A percentile compares a stretch with the other conserved stretches of the same genome.
Evolutionary conservation across 345 rosid species (phyloP).

Genomic region (Hibiscus syriacus): DNA sequence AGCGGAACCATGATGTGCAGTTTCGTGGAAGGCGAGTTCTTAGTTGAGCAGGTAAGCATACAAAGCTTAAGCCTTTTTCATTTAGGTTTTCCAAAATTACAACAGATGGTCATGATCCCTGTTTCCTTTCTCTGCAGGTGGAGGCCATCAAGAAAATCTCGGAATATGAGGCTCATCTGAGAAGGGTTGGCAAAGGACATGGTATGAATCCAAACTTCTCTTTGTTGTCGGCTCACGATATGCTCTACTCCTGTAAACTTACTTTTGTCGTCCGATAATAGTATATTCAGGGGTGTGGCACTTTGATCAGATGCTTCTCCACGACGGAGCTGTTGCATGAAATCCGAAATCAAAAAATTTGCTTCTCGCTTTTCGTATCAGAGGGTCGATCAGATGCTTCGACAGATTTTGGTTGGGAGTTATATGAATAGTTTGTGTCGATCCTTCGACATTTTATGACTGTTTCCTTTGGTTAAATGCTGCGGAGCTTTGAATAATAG

Average conservation of each 20-base stretch:
- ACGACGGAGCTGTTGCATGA: constrained; percentile 28
- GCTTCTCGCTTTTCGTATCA: too few species aligned
- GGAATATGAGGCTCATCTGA: too few species aligned
- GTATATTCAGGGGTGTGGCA: too few species aligned
- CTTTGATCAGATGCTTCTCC: too few species aligned
- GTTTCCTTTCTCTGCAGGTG: too few species aligned
- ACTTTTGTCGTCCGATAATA: background rate
- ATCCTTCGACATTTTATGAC: too few species aligned
- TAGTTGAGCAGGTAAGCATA: constrained; percentile 59
- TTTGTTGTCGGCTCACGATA: too few species aligned
- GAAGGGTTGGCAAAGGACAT: too few species aligned
- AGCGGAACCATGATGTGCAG: constrained; percentile 51
- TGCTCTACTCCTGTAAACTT: background rate
- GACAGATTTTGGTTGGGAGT: constrained; percentile 3
- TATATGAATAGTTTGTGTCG: background rate
- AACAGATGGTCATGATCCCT: background rate
- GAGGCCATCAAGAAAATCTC: too few species aligned
- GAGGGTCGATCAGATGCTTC: background rate
- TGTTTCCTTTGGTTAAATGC: too few species aligned
- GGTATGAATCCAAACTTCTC: too few species aligned
- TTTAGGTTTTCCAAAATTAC: background rate
- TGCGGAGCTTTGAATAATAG: too few species aligned
- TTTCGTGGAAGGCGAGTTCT: constrained; percentile 59
- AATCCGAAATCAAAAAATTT: background rate
- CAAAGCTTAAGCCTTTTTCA: background rate